Percentiles rank a stretch among this genome's conserved stretches.
These are phyloP conservation scores for Lecanoromycetidae sp. DNA, from an alignment of 2,329 filamentous ascomycete species.

Conservation along the genomic window DNA sequence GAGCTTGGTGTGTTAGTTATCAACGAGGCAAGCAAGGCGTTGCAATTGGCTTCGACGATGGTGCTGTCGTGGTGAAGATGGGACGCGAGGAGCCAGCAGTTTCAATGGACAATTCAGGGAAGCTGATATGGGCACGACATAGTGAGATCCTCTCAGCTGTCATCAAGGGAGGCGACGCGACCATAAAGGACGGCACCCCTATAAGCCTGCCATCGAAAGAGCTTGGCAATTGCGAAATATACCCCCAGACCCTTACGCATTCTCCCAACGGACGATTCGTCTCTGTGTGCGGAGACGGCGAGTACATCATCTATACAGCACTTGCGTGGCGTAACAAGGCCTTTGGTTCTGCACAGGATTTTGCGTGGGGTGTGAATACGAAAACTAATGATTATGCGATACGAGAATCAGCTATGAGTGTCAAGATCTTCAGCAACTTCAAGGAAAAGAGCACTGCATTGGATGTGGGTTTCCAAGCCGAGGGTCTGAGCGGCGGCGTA, in stretches of 20 bases:
- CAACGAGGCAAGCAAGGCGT: constrained; percentile 90
- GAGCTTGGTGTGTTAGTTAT: constrained; percentile 95
- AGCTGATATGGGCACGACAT: constrained; percentile 90
- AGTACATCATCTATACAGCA: constrained; percentile 98
- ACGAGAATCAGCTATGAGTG: constrained; percentile 81
- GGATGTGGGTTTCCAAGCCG: constrained; percentile 89
- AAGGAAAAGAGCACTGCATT: constrained; percentile 78
- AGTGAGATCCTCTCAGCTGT: constrained; percentile 91
- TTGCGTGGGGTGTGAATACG: constrained; percentile 92
- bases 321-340: constrained; percentile 95
- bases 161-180: constrained; percentile 80
- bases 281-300: constrained; percentile 84
- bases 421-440: constrained; percentile 98
- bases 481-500: constrained; percentile 78
- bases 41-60: constrained; percentile 93
- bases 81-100: constrained; percentile 94
- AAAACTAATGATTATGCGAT: constrained; percentile 99
- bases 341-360: constrained; percentile 89
- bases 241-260: constrained; percentile 85
- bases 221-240: constrained; percentile 89
- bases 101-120: constrained; percentile 92
- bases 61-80: constrained; percentile 94
- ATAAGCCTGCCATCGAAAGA: constrained; percentile 86
- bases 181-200: constrained; percentile 75
- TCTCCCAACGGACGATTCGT: constrained; percentile 92